Evolutionary conservation across 345 rosid species (phyloP), one percentile per base, ranked within the genome.

Genomic region (Lepidium didymum): DNA sequence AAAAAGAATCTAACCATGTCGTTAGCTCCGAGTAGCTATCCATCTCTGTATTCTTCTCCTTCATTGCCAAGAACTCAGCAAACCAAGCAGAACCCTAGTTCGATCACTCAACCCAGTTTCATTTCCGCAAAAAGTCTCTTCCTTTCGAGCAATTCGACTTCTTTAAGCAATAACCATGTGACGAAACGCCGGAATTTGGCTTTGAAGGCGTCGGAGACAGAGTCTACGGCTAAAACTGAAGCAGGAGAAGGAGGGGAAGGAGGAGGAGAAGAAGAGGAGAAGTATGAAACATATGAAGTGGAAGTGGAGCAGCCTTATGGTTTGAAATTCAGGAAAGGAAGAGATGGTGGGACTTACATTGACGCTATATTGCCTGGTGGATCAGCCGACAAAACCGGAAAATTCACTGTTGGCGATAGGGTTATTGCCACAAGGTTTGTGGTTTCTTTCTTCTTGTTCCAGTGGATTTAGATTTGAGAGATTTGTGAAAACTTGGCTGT

Each of bases 371-470:
- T 82, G 2, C 83, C 92, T 5, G 99, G 96, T 67, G 97, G 92
- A 38, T 64, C 77, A 1, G 99, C 97, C 67, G 97, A 94, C 61
- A 85, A 81, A 82, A 77, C 95, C 54, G 86, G 88, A 11, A 31
- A 78, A 72, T 94, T 94, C 82, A 45, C 88, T 2, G 95, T 85
- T 33, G 97, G 99, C 1, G 99, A 94, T 63, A 94, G 69, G 82
- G 99, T 91, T 25, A 62, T 87, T 40, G 99, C 99, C 77, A 94
- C 99, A 77, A 94, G 97, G 99, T 94, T 72, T 74, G 13, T 44
- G 34, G 55, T 7, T 38, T 41, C 29, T 56, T 45, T 25, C 37
- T 49, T 53, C 2, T 40, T 25, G 15, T 61, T 68, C 31, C 14
- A 43, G 33, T 66, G 40, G 7, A 7, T 33, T 43, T 49, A 46